Evolutionary conservation across 2,329 filamentous ascomycete species (phyloP).

Genomic region (Paracorniculantispora psalliotae): DNA sequence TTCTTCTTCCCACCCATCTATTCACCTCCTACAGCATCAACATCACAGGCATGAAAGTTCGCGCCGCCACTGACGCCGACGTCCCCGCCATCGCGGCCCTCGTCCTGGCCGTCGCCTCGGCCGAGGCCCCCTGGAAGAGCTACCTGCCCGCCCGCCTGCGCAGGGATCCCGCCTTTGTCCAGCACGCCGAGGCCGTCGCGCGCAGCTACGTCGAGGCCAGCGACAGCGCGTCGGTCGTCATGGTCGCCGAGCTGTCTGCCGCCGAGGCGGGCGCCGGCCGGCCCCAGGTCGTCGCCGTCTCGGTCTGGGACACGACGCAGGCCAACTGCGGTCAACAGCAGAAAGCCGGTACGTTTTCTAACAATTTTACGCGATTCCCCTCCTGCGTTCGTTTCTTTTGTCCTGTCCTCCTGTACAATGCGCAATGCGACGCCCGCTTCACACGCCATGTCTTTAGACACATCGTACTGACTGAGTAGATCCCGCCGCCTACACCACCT

Average conservation of each 20-base stretch:
- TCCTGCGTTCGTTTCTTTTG: no score
- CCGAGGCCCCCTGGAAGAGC: slow-evolving; percentile 16
- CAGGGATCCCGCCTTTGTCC: background rate
- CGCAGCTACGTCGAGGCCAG: slow-evolving; percentile 8
- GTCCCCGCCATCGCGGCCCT: slow-evolving; percentile 17
- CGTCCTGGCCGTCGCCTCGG: slow-evolving; percentile 14
- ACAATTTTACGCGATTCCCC: no score
- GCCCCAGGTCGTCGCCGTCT: slow-evolving; percentile 13
- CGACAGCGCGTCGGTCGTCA: slow-evolving; percentile 4
- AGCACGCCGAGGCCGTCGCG: slow-evolving; percentile 5
- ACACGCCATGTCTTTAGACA: no score
- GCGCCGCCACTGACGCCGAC: slow-evolving; percentile 16
- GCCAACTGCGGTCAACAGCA: background rate
- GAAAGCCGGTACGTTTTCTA: no score
- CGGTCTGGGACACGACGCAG: slow-evolving; percentile 16
- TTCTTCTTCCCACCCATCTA: no score
- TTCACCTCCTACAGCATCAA: slow-evolving; percentile 5
- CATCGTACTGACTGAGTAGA: background rate
- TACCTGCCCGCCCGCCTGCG: slow-evolving; percentile 12
- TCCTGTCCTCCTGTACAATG: no score
- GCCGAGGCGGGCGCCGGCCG: background rate
- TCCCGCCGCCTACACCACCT: background rate
- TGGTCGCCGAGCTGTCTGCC: slow-evolving; percentile 15
- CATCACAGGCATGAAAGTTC: slow-evolving; percentile 14
- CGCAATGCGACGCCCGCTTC: no score